Evolutionary conservation across 2,329 filamentous ascomycete genomes (phyloP).

Genomic region (Epichloe festucae): DNA sequence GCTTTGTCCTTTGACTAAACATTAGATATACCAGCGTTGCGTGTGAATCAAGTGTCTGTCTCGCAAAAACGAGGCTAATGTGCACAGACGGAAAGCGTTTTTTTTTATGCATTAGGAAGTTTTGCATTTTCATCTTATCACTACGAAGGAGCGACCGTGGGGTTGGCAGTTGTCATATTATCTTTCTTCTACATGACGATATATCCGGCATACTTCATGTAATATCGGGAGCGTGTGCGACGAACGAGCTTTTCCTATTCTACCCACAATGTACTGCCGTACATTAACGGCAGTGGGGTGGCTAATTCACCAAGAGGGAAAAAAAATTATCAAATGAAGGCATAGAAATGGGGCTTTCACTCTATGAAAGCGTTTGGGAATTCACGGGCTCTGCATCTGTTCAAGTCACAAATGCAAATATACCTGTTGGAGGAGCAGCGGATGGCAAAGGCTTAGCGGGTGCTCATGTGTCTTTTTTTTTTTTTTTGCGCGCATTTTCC

Average conservation of each 20-base stretch:
- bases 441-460: slow-evolving; percentile 23
- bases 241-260: slow-evolving; percentile 3
- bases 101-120: slow-evolving; percentile 17
- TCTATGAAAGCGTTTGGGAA: slow-evolving; percentile 15
- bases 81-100: slow-evolving; percentile 27
- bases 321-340: slow-evolving; percentile 29
- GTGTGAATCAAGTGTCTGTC: slow-evolving; percentile 15
- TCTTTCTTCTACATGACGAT: neutral
- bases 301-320: slow-evolving; percentile 31
- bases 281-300: slow-evolving; percentile 23
- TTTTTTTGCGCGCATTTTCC: slow-evolving; percentile 12
- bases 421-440: slow-evolving; percentile 17
- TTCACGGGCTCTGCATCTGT: slow-evolving; percentile 20
- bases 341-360: slow-evolving; percentile 30
- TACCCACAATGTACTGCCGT: slow-evolving; percentile 16
- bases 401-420: slow-evolving; percentile 21
- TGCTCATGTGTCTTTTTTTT: slow-evolving; percentile 13
- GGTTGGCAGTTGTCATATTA: slow-evolving; percentile 6
- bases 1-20: slow-evolving; percentile 18
- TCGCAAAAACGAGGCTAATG: slow-evolving; percentile 23
- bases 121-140: slow-evolving; percentile 8
- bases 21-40: slow-evolving; percentile 11
- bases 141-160: slow-evolving; percentile 8
- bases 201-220: slow-evolving; percentile 9
- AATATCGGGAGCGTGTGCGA: slow-evolving; percentile 10